These are phyloP conservation scores for Xerocomellus chrysenteron DNA, from an alignment of 768 basidiomycete species.

Conservation along the genomic window DNA sequence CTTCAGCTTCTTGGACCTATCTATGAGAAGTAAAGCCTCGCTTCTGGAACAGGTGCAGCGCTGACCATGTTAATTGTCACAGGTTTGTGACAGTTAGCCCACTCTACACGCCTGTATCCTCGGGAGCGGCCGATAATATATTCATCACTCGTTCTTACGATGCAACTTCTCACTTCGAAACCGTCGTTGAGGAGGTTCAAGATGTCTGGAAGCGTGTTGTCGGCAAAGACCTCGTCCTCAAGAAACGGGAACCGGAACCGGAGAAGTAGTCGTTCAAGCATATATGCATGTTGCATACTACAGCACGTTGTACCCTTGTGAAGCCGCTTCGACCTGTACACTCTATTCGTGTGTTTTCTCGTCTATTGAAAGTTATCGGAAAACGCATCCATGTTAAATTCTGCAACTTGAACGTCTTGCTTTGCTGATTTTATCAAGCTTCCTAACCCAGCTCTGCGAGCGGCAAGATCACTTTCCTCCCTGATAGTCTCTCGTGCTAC, in stretches of 20 bases:
- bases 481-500: slow-evolving; percentile 33
- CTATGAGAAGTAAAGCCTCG: slow-evolving; percentile 76
- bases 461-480: slow-evolving; percentile 57
- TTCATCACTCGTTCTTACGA: slow-evolving; percentile 98
- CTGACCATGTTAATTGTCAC: slow-evolving; percentile 9
- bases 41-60: background rate
- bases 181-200: slow-evolving; percentile 94
- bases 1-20: slow-evolving; percentile 90
- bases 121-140: slow-evolving; percentile 83
- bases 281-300: slow-evolving; percentile 8
- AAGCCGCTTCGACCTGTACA: slow-evolving; percentile 7
- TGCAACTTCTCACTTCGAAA: slow-evolving; percentile 98
- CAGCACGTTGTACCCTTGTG: slow-evolving; percentile 10
- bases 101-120: slow-evolving; percentile 83
- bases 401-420: slow-evolving; percentile 79
- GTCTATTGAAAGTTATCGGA: slow-evolving; percentile 33
- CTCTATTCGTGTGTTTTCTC: background rate
- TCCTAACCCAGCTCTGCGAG: slow-evolving; percentile 73
- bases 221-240: slow-evolving; percentile 76
- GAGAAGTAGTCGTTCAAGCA: slow-evolving; percentile 39
- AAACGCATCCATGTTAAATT: slow-evolving; percentile 86
- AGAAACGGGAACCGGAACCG: slow-evolving; percentile 78
- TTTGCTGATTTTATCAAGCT: slow-evolving; percentile 90
- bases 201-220: slow-evolving; percentile 92
- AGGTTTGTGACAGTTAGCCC: slow-evolving; percentile 92